These are phyloP conservation scores for Pleodorina starrii DNA, from an alignment of 139 green algal species.

Conservation along the genomic window DNA sequence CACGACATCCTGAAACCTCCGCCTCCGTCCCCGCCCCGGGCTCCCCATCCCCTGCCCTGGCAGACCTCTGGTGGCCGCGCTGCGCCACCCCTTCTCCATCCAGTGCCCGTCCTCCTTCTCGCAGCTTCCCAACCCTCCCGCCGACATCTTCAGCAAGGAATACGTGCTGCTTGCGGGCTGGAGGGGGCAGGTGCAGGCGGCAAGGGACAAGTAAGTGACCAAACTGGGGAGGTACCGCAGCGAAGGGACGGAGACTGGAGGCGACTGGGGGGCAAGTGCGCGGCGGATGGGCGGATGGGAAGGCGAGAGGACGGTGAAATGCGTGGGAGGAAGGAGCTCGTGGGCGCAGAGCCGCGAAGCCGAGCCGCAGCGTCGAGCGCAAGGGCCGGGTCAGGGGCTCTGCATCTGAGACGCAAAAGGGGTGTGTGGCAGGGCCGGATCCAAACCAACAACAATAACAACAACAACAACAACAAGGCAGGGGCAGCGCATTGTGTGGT, in stretches of 20 bases:
- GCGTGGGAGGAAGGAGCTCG: not conserved
- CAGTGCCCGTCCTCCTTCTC: not conserved
- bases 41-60: not conserved
- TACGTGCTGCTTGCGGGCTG: slow-evolving; percentile 26
- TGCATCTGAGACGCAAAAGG: too few species aligned
- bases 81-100: slow-evolving; percentile 36
- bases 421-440: too few species aligned
- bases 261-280: not conserved
- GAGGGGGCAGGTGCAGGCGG: not conserved
- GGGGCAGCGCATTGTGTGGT: too few species aligned
- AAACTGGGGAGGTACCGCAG: not conserved
- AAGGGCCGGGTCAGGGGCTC: too few species aligned
- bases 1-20: too few species aligned
- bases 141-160: not conserved
- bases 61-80: not conserved
- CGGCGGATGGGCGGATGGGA: not conserved
- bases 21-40: not conserved
- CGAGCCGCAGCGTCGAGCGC: too few species aligned
- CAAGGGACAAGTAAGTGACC: not conserved
- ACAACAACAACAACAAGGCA: too few species aligned
- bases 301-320: not conserved
- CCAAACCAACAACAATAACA: too few species aligned
- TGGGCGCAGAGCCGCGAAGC: too few species aligned
- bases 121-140: not conserved
- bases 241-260: not conserved